Evolutionary conservation across 352 stramenopile genomes (phyloP).

Genomic region (Pythium chondricola): DNA sequence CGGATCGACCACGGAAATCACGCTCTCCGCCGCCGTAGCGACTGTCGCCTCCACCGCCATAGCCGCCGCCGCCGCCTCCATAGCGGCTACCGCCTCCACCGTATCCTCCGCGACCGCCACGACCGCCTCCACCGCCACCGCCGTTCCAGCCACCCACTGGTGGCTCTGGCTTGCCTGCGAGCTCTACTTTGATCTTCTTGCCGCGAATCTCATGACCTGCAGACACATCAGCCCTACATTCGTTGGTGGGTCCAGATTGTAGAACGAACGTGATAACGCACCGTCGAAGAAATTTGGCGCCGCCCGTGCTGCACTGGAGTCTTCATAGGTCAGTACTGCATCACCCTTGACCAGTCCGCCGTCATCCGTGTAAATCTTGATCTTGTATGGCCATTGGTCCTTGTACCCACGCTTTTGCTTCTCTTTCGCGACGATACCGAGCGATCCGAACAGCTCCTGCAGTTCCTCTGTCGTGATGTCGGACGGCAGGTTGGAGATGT

Average conservation of each 20-base stretch:
- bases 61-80: slow-evolving; percentile 35
- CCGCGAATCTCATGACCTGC: slow-evolving; percentile 65
- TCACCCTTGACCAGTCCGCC: slow-evolving; percentile 71
- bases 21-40: slow-evolving; percentile 6
- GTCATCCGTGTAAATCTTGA: slow-evolving; percentile 85
- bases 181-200: slow-evolving; percentile 82
- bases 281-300: slow-evolving; percentile 82
- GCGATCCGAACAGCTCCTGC: slow-evolving; percentile 80
- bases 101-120: slow-evolving; percentile 35
- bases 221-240: no score
- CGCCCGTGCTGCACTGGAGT: slow-evolving; percentile 73
- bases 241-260: no score
- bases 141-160: slow-evolving; percentile 66
- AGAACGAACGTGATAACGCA: slow-evolving; percentile 21
- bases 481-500: slow-evolving; percentile 78
- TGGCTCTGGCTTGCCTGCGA: slow-evolving; percentile 76
- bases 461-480: slow-evolving; percentile 76
- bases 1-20: neutral
- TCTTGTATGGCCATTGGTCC: slow-evolving; percentile 88
- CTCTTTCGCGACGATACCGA: slow-evolving; percentile 75
- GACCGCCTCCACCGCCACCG: slow-evolving; percentile 32
- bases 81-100: slow-evolving; percentile 30
- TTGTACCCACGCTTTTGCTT: slow-evolving; percentile 87
- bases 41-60: slow-evolving; percentile 20
- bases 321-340: slow-evolving; percentile 81